Base-by-base conservation (phyloP, 2,329 filamentous ascomycete genomes). In the Ceratocystis eucalypticola region DNA sequence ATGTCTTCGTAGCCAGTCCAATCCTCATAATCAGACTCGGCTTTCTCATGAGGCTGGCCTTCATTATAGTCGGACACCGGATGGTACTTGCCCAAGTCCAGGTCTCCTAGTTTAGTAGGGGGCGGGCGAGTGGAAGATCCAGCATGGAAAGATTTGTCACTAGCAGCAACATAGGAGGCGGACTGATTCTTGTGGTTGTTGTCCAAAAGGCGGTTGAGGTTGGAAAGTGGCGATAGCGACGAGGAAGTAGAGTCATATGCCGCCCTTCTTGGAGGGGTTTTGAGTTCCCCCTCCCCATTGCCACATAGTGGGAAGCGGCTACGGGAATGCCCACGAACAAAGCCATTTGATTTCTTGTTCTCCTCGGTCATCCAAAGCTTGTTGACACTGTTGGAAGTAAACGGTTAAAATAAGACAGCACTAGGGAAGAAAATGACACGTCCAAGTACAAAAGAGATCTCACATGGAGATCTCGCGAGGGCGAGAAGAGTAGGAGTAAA, bases 1-100 rank as follows among this genome's bases (percentile, higher is more conserved):
- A 59, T 59, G 55, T 59, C 55, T n/a, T 33, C 55, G 30, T 59
- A 59, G 55, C n/a, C 55, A 8, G 55, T 28, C 25, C 12, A 59
- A 25, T 37, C 55, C 28, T 59, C 55, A n/a, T 33, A 37, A 37
- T 30, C 17, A 17, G 55, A 5, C 22, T 25, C 28, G 1, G 28
- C 55, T 5, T 59, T 7, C 25, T 15, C 10, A 12, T 57, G 22
- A 33, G 22, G 17, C 25, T 57, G 30, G 20, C 7, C 37, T 15
- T n/a, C 17, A 12, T 20, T 8, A 5, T 37, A 33, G 1, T 59
- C 55, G 2, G 28, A 25, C 25, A 7, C 30, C 12, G 55, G 7
- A 37, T 59, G 55, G 4, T 59, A 33, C 55, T 59, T 37, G 25
- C 55, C 33, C 5, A 59, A 59, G 15, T 37, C 55, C 10, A 41